Percentiles rank a stretch among this genome's conserved stretches.
Evolutionary conservation across 805 yeast species (phyloP).

Genomic region (Candida hispaniensis): DNA sequence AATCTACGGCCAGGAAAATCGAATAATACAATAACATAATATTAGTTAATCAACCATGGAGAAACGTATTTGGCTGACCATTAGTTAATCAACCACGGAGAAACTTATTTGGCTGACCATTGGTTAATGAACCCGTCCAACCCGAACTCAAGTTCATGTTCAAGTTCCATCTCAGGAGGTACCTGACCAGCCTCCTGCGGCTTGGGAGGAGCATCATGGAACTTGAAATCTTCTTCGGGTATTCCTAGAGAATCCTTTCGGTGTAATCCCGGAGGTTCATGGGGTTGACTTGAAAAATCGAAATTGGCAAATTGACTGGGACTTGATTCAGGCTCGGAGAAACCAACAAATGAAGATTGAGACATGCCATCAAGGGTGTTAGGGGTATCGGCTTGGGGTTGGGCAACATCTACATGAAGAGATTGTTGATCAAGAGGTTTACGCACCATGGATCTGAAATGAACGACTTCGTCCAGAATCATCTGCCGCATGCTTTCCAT

Average conservation of each 20-base stretch:
- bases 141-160: constrained; percentile 58
- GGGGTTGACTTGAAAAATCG: constrained; percentile 13
- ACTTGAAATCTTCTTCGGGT: constrained; percentile 36
- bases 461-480: constrained; percentile 69
- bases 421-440: constrained; percentile 42
- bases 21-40: too few species aligned
- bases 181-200: constrained; percentile 44
- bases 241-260: constrained; percentile 34
- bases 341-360: too few species aligned
- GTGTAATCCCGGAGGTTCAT: constrained; percentile 24
- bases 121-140: constrained; percentile 43
- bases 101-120: too few species aligned
- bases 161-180: constrained; percentile 36
- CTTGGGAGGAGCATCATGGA: constrained; percentile 46
- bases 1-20: too few species aligned
- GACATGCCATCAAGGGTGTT: constrained; percentile 8
- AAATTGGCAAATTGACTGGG: too few species aligned
- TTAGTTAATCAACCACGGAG: too few species aligned
- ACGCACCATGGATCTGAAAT: constrained; percentile 72
- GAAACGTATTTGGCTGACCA: too few species aligned
- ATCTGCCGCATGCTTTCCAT: constrained; percentile 61
- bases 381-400: too few species aligned
- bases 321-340: too few species aligned
- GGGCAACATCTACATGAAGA: constrained; percentile 20
- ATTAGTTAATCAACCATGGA: too few species aligned